phyloP scores from a whole-genome alignment of 768 basidiomycete species.

The Suillus weaverae region DNA sequence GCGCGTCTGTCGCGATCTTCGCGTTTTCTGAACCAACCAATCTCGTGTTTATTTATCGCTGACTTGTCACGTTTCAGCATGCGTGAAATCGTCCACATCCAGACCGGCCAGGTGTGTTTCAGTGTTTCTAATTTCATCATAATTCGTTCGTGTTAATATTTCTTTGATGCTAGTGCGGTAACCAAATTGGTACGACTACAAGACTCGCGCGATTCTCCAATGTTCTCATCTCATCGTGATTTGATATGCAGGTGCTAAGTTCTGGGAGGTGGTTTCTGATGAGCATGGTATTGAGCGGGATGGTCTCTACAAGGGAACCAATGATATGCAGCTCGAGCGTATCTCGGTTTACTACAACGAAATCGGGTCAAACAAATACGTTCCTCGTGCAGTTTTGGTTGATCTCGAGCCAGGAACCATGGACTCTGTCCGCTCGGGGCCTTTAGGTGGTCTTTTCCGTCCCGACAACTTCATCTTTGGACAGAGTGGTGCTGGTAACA shows the following conservation, averaged over 20 bases:
- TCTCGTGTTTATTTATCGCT: slow-evolving; percentile 21
- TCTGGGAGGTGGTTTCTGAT: slow-evolving; percentile 98
- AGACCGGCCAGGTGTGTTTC: slow-evolving; percentile 88
- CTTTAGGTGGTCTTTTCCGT: slow-evolving; percentile 90
- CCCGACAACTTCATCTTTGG: slow-evolving; percentile 99
- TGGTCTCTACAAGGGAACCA: slow-evolving; percentile 90
- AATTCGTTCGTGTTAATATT: slow-evolving; percentile 28
- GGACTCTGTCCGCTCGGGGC: slow-evolving; percentile 89
- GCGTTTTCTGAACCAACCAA: slow-evolving; percentile 21
- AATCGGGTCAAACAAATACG: slow-evolving; percentile 93
- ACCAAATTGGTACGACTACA: slow-evolving; percentile 86
- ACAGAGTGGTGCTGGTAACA: slow-evolving; percentile 98
- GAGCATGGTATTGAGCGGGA: slow-evolving; percentile 96
- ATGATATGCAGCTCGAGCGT: slow-evolving; percentile 94
- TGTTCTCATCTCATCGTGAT: slow-evolving; percentile 20
- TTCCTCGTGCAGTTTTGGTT: slow-evolving; percentile 95
- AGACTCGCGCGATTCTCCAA: slow-evolving; percentile 18
- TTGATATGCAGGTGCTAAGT: slow-evolving; percentile 71
- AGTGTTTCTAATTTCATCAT: slow-evolving; percentile 1
- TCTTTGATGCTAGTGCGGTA: slow-evolving; percentile 75
- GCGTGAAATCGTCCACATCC: slow-evolving; percentile 99
- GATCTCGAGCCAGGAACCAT: slow-evolving; percentile 98
- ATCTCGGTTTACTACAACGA: slow-evolving; percentile 99
- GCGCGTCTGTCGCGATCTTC: slow-evolving; percentile 27
- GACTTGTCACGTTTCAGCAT: slow-evolving; percentile 54